These are phyloP conservation scores for Taphrina wiesneri DNA, from an alignment of 1,139 yeast genomes.

Conservation along the genomic window DNA sequence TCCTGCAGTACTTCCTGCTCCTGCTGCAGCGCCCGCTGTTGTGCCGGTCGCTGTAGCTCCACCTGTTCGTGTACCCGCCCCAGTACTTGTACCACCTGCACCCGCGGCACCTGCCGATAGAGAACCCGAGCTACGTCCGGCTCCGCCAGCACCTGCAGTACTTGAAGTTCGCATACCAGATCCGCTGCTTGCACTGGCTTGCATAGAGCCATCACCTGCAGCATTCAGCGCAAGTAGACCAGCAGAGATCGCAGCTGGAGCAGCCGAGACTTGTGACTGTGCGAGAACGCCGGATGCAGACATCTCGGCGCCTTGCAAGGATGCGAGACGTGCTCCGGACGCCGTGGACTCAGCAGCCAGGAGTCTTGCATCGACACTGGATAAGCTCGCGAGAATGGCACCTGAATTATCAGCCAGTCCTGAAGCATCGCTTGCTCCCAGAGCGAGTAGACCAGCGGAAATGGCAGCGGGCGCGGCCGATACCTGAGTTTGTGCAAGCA, in stretches of 20 bases:
- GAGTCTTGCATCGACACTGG: conserved; percentile 1
- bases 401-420: too few species aligned
- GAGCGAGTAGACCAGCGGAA: conserved; percentile 5
- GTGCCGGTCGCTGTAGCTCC: neutral
- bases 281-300: conserved; percentile 10
- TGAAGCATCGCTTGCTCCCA: neutral
- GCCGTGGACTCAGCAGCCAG: conserved; percentile 12
- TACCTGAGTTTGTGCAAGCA: conserved; percentile 6
- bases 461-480: conserved; percentile 6
- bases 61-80: neutral
- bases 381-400: conserved; percentile 1
- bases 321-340: conserved; percentile 7
- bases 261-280: conserved; percentile 3
- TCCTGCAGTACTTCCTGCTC: neutral
- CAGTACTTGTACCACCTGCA: neutral
- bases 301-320: conserved; percentile 3
- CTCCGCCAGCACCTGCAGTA: conserved; percentile 1
- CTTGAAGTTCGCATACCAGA: conserved; percentile 4
- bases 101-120: neutral
- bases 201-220: neutral
- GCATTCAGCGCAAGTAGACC: neutral
- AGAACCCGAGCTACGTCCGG: neutral
- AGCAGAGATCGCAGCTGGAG: conserved; percentile 9
- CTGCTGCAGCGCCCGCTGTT: neutral
- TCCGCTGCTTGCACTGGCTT: neutral